phyloP scores from a whole-genome alignment of 768 basidiomycete species.

The Pseudohyphozyma bogoriensis region DNA sequence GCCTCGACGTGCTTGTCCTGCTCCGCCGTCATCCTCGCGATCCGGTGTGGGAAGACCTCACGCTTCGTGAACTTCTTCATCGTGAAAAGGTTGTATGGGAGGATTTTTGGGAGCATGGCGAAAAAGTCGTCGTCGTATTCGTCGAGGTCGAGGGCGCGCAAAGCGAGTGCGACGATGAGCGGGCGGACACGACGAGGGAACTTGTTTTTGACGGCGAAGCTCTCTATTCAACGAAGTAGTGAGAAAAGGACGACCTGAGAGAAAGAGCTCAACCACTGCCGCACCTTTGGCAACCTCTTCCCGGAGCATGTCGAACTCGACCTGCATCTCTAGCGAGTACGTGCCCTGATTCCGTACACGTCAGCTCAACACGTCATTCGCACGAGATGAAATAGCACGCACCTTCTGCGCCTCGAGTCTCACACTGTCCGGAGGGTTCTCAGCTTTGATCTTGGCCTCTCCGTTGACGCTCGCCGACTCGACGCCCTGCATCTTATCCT shows the following conservation, averaged over 20 bases:
- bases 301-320: slow-evolving; percentile 53
- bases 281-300: slow-evolving; percentile 31
- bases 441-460: not conserved
- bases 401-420: not conserved
- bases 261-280: not conserved
- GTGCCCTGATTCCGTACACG: not conserved
- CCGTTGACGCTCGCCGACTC: too few relatives aligned
- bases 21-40: slow-evolving; percentile 52
- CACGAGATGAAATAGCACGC: not conserved
- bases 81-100: slow-evolving; percentile 92
- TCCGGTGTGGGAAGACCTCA: slow-evolving; percentile 68
- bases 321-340: slow-evolving; percentile 63
- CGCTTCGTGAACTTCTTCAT: slow-evolving; percentile 97
- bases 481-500: slow-evolving; percentile 5
- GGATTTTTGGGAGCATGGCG: slow-evolving; percentile 69
- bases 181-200: slow-evolving; percentile 78
- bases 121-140: slow-evolving; percentile 91
- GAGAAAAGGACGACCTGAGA: not conserved
- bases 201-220: slow-evolving; percentile 71
- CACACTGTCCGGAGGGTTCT: not conserved
- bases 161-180: slow-evolving; percentile 55
- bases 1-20: slow-evolving; percentile 60
- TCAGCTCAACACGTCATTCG: not conserved
- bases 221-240: too few relatives aligned
- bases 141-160: slow-evolving; percentile 68